Base-by-base conservation (phyloP, 2,329 filamentous ascomycete species). In the Ophiosphaerella narmari region DNA sequence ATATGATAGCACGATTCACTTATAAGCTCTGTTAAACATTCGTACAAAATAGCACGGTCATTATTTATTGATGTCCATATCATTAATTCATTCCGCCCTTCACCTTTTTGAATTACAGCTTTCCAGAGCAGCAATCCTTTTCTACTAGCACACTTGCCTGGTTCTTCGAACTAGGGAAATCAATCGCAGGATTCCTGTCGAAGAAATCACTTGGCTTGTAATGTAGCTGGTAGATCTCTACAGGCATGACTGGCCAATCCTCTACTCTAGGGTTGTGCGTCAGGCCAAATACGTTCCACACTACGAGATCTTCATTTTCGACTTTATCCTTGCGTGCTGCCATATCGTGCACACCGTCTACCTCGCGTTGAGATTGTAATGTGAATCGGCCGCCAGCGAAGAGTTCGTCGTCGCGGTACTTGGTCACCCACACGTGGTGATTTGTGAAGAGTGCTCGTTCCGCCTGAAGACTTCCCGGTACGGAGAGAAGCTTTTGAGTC, bases 191-290 rank as follows among this genome's bases (percentile, higher is more conserved):
- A 43, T 83, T 83, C 26, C 67, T 73, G 2, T 73, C 74, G 55
- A 83, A 83, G 73, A 83, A 83, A 57, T 83, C 80, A 8, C 75
- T 72, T 0, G 81, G 80, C 35, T 77, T 74, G 45, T 82, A 69
- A 23, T 77, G 70, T 5, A 82, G 57, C 53, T 76, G 73, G 53
- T 79, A 75, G 33, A 78, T 78, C 54, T 81, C 79, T 2, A 73
- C 69, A 0, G 79, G 79, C 75, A 77, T 77, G 21, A 81, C 77
- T 3, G 78, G 78, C 75, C 76, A 81, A 53, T 80, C 79, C 57
- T 81, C 79, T 2, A 71, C 67, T 18, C 78, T 57, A 7, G 79
- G 79, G 48, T 80, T 81, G 55, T 82, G 79, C 21, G 78, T 81
- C 45, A 80, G 57, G 0, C 77, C 78, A 66, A 81, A 81, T 0